phyloP scores from a whole-genome alignment of 306 rosid genomes.

The Prinsepia uniflora region DNA sequence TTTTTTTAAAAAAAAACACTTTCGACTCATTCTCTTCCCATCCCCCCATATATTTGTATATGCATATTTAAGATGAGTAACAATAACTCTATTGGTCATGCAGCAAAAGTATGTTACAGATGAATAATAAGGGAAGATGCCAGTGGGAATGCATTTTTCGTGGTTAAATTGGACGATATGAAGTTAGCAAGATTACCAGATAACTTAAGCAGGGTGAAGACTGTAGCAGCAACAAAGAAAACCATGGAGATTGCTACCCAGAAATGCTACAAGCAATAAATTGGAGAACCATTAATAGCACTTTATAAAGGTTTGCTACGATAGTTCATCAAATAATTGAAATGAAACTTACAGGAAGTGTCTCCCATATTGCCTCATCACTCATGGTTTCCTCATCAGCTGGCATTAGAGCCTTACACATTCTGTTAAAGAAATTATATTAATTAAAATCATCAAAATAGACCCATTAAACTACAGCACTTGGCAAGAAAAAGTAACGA shows the following conservation, averaged over 20 bases:
- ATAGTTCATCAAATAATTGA: conserved; percentile 14
- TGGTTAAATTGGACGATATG: conserved; percentile 1
- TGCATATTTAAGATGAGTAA: not conserved
- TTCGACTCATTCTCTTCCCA: not conserved
- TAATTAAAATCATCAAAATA: conserved; percentile 20
- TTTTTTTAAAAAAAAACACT: too few species aligned
- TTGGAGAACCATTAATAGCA: conserved; percentile 24
- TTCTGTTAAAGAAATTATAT: conserved; percentile 46
- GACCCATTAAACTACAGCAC: conserved; percentile 1
- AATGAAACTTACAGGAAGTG: conserved; percentile 76
- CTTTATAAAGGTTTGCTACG: not conserved
- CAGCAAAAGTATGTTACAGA: not conserved
- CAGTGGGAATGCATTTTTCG: not conserved
- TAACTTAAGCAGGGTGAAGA: conserved; percentile 84
- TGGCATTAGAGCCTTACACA: conserved; percentile 96
- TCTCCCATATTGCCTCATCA: conserved; percentile 94
- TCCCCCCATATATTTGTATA: not conserved
- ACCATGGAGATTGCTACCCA: conserved; percentile 99
- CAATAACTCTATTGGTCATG: conserved; percentile 9
- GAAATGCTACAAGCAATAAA: conserved; percentile 66
- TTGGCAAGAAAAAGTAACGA: not conserved
- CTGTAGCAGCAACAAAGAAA: conserved; percentile 90
- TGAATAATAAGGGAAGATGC: not conserved
- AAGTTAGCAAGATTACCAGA: conserved; percentile 49
- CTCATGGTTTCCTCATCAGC: conserved; percentile 90